Conservation (phyloP, 495 filamentous ascomycete species). For the Aspergillus haitiensis region DNA sequence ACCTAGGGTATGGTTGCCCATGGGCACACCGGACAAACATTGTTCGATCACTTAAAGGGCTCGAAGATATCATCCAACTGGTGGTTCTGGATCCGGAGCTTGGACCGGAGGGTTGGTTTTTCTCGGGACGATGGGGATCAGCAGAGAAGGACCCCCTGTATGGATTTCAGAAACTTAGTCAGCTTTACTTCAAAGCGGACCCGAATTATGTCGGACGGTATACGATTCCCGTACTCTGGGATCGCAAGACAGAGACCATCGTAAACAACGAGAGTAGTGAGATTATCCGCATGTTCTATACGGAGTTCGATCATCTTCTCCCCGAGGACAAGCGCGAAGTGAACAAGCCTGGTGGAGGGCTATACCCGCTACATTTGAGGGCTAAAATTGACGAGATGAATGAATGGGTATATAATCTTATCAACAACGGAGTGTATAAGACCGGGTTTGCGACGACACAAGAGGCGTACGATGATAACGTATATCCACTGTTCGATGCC, state of each 20-base stretch:
- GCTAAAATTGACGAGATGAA: conserved; percentile 61
- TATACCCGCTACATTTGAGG: conserved; percentile 57
- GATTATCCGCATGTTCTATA: conserved; percentile 70
- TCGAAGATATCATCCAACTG: conserved; percentile 69
- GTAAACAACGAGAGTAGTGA: conserved; percentile 86
- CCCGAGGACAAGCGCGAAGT: conserved; percentile 49
- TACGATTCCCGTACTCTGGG: conserved; percentile 79
- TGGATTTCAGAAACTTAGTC: conserved; percentile 61
- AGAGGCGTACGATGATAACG: conserved; percentile 60
- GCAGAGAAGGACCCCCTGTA: conserved; percentile 61
- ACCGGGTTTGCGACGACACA: conserved; percentile 65
- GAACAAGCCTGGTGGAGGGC: conserved; percentile 44
- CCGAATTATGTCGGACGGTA: conserved; percentile 70
- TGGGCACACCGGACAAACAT: conserved; percentile 83
- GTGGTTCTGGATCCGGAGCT: conserved; percentile 69
- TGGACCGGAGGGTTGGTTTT: conserved; percentile 69
- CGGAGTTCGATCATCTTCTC: conserved; percentile 60
- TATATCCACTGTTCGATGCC: conserved; percentile 60
- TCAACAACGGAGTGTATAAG: conserved; percentile 75
- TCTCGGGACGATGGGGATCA: conserved; percentile 59
- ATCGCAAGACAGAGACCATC: conserved; percentile 68
- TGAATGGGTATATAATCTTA: conserved; percentile 62
- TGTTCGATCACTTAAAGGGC: conserved; percentile 73
- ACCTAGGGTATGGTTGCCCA: conserved; percentile 73
- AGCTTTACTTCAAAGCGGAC: conserved; percentile 71